phyloP scores from a whole-genome alignment of 176 grass and related monocot species.

The bread wheat (Triticum aestivum) region IWGSC_CS_RefSeq_v2.1 NC_057811.1:135583171-135583670 shows the following conservation, averaged over 20 bases:
- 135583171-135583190: slow-evolving; percentile 5
- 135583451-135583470: background rate
- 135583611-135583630: too few species aligned
- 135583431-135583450: background rate
- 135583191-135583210: background rate
- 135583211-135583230: slow-evolving; percentile 27
- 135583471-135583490: background rate
- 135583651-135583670: too few species aligned
- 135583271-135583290: slow-evolving; percentile 32
- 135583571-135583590: too few species aligned
- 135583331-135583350: slow-evolving; percentile 26
- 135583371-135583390: background rate
- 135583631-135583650: too few species aligned
- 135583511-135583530: background rate
- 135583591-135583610: too few species aligned
- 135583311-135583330: slow-evolving; percentile 5
- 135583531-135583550: background rate
- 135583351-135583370: slow-evolving; percentile 34
- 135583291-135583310: background rate
- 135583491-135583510: background rate
- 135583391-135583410: background rate
- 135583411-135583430: background rate
- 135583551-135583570: too few species aligned
- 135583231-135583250: slow-evolving; percentile 40
- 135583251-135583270: background rate